phyloP scores from a whole-genome alignment of 2,329 filamentous ascomycete genomes.

The Aspergillus felis region DNA sequence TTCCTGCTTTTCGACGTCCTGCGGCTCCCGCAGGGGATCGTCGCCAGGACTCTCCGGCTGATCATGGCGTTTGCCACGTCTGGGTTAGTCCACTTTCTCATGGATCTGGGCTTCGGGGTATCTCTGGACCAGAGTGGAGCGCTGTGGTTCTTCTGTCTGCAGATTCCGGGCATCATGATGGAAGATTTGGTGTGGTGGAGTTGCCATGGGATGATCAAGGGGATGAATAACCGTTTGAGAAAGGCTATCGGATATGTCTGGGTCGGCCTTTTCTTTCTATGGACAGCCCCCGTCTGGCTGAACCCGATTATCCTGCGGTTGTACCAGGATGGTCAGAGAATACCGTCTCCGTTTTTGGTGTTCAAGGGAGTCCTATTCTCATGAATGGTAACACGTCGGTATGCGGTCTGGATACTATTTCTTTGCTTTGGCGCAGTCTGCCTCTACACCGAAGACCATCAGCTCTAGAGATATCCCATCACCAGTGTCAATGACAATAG shows the following conservation, averaged over 20 bases:
- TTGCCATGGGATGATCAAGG: background rate
- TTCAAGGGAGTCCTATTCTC: background rate
- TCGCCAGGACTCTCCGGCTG: constrained; percentile 7
- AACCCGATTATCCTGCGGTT: constrained; percentile 16
- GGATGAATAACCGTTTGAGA: background rate
- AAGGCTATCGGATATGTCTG: constrained; percentile 12
- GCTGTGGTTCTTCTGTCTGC: constrained; percentile 16
- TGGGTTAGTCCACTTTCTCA: constrained; percentile 12
- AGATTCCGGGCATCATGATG: constrained; percentile 9
- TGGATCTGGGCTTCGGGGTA: constrained; percentile 18
- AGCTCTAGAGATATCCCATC: too few relatives aligned
- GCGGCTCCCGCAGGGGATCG: background rate
- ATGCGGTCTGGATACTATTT: too few relatives aligned
- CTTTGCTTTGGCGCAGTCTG: too few relatives aligned
- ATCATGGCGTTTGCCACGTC: constrained; percentile 14
- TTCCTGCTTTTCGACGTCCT: constrained; percentile 8
- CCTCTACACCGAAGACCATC: too few relatives aligned
- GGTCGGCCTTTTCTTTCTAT: constrained; percentile 13
- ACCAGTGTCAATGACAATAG: too few relatives aligned
- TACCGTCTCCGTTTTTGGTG: constrained; percentile 15
- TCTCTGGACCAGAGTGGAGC: constrained; percentile 7
- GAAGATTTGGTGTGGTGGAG: constrained; percentile 3
- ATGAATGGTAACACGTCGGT: too few relatives aligned
- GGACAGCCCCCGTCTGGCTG: constrained; percentile 16
- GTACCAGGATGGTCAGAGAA: constrained; percentile 9